phyloP scores from a whole-genome alignment of 2,329 filamentous ascomycete genomes.

The Albifimbria verrucaria region DNA sequence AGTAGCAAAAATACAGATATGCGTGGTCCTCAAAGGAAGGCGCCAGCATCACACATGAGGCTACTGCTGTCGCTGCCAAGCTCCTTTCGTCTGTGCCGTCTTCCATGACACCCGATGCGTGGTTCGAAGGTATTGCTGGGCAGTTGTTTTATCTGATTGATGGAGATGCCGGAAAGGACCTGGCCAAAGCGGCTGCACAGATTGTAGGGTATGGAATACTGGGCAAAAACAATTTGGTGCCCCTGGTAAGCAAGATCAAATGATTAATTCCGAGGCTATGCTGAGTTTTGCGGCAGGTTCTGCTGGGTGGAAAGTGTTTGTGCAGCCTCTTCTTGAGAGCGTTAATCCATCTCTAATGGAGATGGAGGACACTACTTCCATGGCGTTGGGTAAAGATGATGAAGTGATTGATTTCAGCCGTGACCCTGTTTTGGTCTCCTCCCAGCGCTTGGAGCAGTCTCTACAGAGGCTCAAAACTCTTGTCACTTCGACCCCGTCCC shows the following conservation, averaged over 20 bases:
- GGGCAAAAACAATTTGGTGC: constrained; percentile 62
- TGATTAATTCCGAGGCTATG: background rate
- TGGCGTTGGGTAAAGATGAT: constrained; percentile 23
- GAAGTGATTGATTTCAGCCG: constrained; percentile 44
- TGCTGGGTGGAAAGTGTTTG: constrained; percentile 61
- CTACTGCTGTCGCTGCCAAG: constrained; percentile 59
- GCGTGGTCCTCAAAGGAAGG: constrained; percentile 50
- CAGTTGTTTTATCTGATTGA: constrained; percentile 63
- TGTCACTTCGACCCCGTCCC: constrained; percentile 62
- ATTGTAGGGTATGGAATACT: constrained; percentile 57
- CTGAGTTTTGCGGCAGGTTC: constrained; percentile 32
- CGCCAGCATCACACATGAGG: constrained; percentile 65
- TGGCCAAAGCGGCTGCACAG: constrained; percentile 33
- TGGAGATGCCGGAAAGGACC: constrained; percentile 37
- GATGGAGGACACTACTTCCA: background rate
- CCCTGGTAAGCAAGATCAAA: constrained; percentile 41
- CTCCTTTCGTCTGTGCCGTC: constrained; percentile 59
- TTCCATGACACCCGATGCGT: constrained; percentile 49
- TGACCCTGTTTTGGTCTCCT: constrained; percentile 41
- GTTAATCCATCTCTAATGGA: constrained; percentile 42
- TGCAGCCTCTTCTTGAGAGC: constrained; percentile 50
- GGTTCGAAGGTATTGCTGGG: constrained; percentile 58
- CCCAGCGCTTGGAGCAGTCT: constrained; percentile 45
- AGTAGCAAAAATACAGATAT: constrained; percentile 38
- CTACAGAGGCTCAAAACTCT: constrained; percentile 55